Conservation (phyloP, 768 basidiomycete genomes). For the Baorangia bicolor region DNA sequence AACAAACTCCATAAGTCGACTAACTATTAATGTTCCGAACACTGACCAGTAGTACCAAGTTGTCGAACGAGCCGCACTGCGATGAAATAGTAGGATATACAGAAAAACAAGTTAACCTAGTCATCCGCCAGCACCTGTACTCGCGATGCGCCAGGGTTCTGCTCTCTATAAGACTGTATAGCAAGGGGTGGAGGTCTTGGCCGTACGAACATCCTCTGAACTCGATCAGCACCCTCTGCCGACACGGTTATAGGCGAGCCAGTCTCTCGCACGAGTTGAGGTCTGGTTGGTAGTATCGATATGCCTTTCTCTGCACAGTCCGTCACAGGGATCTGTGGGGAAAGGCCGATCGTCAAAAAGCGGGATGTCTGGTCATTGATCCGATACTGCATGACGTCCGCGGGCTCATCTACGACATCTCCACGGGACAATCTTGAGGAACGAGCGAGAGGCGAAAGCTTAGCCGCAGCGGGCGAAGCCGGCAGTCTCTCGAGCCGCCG, state of each 20-base stretch:
- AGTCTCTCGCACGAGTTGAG: conserved; percentile 29
- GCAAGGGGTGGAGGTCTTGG: conserved; percentile 44
- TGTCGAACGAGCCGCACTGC: conserved; percentile 1
- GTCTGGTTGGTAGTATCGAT: conserved; percentile 21
- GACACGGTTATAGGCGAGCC: conserved; percentile 26
- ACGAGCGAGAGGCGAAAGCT: neutral
- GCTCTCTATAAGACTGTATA: conserved; percentile 15
- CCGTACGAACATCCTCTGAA: conserved; percentile 34
- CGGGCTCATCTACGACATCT: neutral
- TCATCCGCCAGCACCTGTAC: conserved; percentile 21
- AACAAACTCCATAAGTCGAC: neutral
- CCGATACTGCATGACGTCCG: neutral
- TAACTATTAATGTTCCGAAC: neutral
- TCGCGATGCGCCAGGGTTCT: neutral
- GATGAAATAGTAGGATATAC: neutral
- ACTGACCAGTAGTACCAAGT: neutral
- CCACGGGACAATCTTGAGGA: neutral
- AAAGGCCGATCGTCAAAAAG: conserved; percentile 21
- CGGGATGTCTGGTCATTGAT: conserved; percentile 6
- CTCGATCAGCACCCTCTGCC: conserved; percentile 12
- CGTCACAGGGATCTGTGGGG: conserved; percentile 14
- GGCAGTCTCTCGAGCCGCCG: neutral
- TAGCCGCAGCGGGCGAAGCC: neutral
- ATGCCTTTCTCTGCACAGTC: conserved; percentile 24
- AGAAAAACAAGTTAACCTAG: neutral